phyloP scores from a whole-genome alignment of 495 filamentous ascomycete genomes.

The Chlorociboria aeruginascens region DNA sequence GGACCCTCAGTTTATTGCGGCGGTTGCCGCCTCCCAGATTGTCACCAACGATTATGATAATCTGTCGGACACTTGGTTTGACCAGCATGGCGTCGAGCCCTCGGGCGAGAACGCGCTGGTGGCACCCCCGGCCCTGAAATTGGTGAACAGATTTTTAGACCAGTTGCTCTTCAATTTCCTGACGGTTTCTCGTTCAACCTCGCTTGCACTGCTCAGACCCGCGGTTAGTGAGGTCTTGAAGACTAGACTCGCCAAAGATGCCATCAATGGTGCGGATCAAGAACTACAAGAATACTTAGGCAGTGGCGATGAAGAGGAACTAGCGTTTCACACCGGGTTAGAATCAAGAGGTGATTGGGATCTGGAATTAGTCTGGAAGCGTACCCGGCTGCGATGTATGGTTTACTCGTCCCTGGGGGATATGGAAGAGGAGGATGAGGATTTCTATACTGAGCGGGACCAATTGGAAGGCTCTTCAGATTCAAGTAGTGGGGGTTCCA shows the following conservation, averaged over 20 bases:
- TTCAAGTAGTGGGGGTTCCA: constrained; percentile 33
- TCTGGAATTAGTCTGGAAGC: constrained; percentile 78
- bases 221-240: constrained; percentile 83
- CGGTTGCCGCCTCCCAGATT: constrained; percentile 81
- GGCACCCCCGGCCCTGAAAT: constrained; percentile 58
- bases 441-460: constrained; percentile 66
- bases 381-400: constrained; percentile 88
- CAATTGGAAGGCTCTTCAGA: constrained; percentile 40
- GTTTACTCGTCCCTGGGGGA: constrained; percentile 94
- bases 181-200: constrained; percentile 66
- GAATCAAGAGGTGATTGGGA: constrained; percentile 58
- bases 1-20: constrained; percentile 77
- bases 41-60: constrained; percentile 78
- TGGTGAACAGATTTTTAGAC: constrained; percentile 90
- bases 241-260: constrained; percentile 74
- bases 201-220: constrained; percentile 63
- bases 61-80: constrained; percentile 51
- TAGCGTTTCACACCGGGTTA: constrained; percentile 40
- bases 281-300: constrained; percentile 83
- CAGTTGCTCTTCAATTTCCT: constrained; percentile 86
- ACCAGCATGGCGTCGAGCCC: constrained; percentile 50
- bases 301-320: constrained; percentile 53
- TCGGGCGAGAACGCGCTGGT: constrained; percentile 59
- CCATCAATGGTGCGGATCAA: constrained; percentile 78
- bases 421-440: constrained; percentile 95